Evolutionary conservation across 2,329 filamentous ascomycete genomes (phyloP).

Genomic region (Plenodomus lindquistii): DNA sequence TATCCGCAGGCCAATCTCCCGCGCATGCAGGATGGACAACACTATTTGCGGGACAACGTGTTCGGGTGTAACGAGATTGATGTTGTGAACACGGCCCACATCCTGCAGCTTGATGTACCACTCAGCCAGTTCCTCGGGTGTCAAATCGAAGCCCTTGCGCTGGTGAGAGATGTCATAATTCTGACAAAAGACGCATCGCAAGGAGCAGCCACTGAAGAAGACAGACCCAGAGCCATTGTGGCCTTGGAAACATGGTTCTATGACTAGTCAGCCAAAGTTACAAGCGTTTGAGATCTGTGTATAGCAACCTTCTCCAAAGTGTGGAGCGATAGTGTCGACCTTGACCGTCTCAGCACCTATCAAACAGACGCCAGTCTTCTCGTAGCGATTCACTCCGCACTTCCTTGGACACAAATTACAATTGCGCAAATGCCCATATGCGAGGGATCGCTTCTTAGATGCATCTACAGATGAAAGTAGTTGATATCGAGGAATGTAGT

Average conservation of each 20-base stretch:
- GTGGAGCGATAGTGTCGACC: conserved; percentile 82
- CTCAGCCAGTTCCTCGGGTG: conserved; percentile 75
- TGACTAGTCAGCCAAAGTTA: not conserved
- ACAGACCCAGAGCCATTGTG: conserved; percentile 79
- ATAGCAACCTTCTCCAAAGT: conserved; percentile 68
- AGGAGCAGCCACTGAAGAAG: conserved; percentile 78
- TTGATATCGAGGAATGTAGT: conserved; percentile 74
- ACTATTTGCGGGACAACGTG: conserved; percentile 85
- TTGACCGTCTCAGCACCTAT: conserved; percentile 74
- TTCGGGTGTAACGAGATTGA: conserved; percentile 85
- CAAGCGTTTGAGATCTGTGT: not conserved
- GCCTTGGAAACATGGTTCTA: conserved; percentile 76
- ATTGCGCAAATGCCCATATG: conserved; percentile 74
- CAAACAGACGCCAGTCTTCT: conserved; percentile 76
- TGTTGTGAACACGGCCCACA: conserved; percentile 82
- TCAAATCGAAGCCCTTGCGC: conserved; percentile 78
- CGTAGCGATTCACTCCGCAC: conserved; percentile 80
- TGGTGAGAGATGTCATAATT: conserved; percentile 84
- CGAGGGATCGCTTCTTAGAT: conserved; percentile 71
- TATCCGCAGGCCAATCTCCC: conserved; percentile 68
- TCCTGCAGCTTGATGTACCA: conserved; percentile 85
- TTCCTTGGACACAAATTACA: conserved; percentile 81
- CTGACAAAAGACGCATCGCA: conserved; percentile 64
- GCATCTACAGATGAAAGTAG: conserved; percentile 69
- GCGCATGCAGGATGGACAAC: conserved; percentile 73